A percentile compares a stretch with the other conserved stretches of the same genome.
These are phyloP conservation scores for Xylaria sp. DNA, from an alignment of 2,329 filamentous ascomycete genomes.

Conservation along the genomic window DNA sequence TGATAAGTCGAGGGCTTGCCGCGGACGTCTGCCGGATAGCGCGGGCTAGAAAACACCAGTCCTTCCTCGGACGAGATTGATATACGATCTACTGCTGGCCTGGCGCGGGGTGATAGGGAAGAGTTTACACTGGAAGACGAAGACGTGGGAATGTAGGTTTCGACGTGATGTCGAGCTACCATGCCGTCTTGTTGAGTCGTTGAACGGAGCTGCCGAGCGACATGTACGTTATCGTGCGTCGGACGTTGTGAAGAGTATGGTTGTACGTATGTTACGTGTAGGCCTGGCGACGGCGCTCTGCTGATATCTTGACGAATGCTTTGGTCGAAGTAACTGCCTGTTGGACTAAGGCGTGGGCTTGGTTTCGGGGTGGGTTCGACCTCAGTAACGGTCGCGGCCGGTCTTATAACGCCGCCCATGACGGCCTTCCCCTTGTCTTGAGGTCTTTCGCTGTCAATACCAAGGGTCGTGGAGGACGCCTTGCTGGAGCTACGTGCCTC, in stretches of 20 bases:
- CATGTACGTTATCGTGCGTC: slow-evolving; percentile 30
- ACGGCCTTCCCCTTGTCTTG: slow-evolving; percentile 43
- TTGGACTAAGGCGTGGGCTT: slow-evolving; percentile 42
- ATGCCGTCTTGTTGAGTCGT: slow-evolving; percentile 29
- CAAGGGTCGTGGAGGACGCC: slow-evolving; percentile 41
- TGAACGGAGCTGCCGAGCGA: slow-evolving; percentile 32
- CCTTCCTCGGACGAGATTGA: slow-evolving; percentile 47
- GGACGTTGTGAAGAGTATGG: slow-evolving; percentile 36
- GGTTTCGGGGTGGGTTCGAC: slow-evolving; percentile 43
- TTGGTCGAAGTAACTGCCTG: slow-evolving; percentile 41
- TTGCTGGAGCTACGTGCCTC: slow-evolving; percentile 41
- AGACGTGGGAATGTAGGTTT: slow-evolving; percentile 46
- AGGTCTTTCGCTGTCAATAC: slow-evolving; percentile 42
- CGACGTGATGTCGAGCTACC: slow-evolving; percentile 31
- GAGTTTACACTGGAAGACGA: slow-evolving; percentile 43
- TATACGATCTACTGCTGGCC: slow-evolving; percentile 37
- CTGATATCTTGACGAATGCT: slow-evolving; percentile 30
- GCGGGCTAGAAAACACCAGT: slow-evolving; percentile 26
- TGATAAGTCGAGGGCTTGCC: slow-evolving; percentile 25
- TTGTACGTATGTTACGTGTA: slow-evolving; percentile 32
- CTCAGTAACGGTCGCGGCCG: slow-evolving; percentile 38
- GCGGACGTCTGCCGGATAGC: slow-evolving; percentile 36
- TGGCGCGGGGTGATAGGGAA: slow-evolving; percentile 38
- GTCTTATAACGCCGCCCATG: slow-evolving; percentile 27
- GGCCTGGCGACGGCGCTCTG: slow-evolving; percentile 34